Conservation (phyloP, 2,329 filamentous ascomycete species). For the Dactylella cylindrospora region DNA sequence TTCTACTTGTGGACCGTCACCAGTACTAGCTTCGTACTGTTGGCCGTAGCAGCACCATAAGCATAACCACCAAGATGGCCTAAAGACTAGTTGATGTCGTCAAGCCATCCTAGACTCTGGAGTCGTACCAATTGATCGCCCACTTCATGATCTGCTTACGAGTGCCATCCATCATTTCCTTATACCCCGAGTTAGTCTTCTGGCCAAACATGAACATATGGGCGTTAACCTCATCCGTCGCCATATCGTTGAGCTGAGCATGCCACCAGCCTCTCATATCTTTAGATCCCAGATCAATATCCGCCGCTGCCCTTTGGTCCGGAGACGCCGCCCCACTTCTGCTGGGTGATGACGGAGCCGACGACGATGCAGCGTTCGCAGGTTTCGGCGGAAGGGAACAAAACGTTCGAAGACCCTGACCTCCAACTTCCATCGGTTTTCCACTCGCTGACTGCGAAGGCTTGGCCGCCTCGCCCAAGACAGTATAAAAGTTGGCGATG, state of each 20-base stretch:
- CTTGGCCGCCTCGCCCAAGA: conserved; percentile 70
- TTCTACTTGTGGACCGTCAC: too few relatives aligned
- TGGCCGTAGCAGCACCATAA: too few relatives aligned
- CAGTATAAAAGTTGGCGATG: conserved; percentile 84
- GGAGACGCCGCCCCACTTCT: conserved; percentile 6
- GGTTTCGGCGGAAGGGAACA: conserved; percentile 72
- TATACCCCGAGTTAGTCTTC: conserved; percentile 71
- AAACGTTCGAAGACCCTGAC: conserved; percentile 78
- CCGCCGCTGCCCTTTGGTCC: conserved; percentile 47
- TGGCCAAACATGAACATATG: conserved; percentile 81
- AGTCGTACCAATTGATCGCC: conserved; percentile 68
- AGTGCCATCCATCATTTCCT: conserved; percentile 66
- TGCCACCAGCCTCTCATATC: conserved; percentile 62
- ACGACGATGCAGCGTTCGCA: conserved; percentile 43
- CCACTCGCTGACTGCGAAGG: conserved; percentile 56
- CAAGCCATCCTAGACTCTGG: conserved; percentile 51
- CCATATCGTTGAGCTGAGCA: conserved; percentile 74
- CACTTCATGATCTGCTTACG: conserved; percentile 67
- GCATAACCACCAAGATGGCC: too few relatives aligned
- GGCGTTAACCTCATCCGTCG: conserved; percentile 74
- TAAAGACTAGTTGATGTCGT: conserved; percentile 16
- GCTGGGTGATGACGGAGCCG: conserved; percentile 1
- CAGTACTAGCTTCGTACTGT: too few relatives aligned
- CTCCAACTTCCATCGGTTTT: conserved; percentile 58
- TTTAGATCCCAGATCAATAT: conserved; percentile 45